A percentile compares a stretch with the other conserved stretches of the same genome.
These are phyloP conservation scores for Capsicum rhomboideum DNA, from an alignment of 257 asterid species.

Conservation along the genomic window DNA sequence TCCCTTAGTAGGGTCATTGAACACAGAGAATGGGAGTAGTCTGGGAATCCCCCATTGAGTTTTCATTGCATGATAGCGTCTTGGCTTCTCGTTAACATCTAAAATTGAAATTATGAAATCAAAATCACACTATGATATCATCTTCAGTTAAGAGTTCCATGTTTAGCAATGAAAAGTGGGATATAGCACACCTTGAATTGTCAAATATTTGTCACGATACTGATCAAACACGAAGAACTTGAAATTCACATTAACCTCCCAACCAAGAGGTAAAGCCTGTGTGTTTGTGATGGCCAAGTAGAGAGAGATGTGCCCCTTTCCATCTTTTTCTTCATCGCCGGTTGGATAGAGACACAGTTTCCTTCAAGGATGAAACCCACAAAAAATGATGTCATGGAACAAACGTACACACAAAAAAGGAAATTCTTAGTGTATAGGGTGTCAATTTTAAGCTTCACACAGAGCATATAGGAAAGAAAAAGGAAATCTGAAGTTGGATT, in stretches of 20 bases:
- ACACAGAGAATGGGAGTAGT: background rate
- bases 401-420: no score
- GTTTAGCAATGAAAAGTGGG: background rate
- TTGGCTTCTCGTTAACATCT: background rate
- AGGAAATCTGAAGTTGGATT: background rate
- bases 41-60: background rate
- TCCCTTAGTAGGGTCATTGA: background rate
- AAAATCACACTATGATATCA: background rate
- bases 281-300: background rate
- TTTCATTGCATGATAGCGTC: background rate
- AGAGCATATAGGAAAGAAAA: no score
- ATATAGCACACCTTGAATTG: background rate
- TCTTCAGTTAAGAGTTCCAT: background rate
- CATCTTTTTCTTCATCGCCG: background rate
- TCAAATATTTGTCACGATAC: background rate
- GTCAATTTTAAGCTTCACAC: no score
- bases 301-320: background rate
- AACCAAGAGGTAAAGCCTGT: background rate
- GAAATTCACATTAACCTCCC: background rate
- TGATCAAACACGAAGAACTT: conserved; percentile 2
- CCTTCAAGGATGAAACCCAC: background rate
- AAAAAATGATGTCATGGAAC: no score
- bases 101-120: background rate
- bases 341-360: background rate
- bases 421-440: no score